These are phyloP conservation scores for Sclerotinia subarctica DNA, from an alignment of 2,329 filamentous ascomycete species.

Conservation along the genomic window DNA sequence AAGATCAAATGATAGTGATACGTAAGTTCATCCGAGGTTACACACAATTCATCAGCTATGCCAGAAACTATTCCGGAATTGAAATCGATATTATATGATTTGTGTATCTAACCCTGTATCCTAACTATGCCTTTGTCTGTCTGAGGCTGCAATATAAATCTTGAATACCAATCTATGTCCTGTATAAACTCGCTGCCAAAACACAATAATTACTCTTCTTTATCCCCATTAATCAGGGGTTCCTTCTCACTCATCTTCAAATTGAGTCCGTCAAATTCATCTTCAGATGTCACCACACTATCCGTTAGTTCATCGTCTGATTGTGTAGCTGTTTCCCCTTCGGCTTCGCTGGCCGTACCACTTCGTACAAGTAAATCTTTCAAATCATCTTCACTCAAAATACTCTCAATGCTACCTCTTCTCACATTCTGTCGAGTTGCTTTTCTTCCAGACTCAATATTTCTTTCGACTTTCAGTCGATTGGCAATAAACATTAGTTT, in stretches of 20 bases:
- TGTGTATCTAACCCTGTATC: neutral
- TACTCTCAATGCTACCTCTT: slow-evolving; percentile 55
- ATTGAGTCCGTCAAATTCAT: slow-evolving; percentile 26
- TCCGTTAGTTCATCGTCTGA: slow-evolving; percentile 37
- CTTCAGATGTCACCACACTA: slow-evolving; percentile 27
- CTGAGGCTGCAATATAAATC: neutral
- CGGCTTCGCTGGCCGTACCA: slow-evolving; percentile 31
- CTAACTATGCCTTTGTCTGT: neutral
- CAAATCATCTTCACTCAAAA: slow-evolving; percentile 60
- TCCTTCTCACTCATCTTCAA: slow-evolving; percentile 8
- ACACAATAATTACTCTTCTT: slow-evolving; percentile 2
- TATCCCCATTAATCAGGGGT: neutral
- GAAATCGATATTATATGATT: neutral
- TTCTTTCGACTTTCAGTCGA: slow-evolving; percentile 75
- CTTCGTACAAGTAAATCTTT: slow-evolving; percentile 44
- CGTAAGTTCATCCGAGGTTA: neutral
- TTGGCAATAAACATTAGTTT: slow-evolving; percentile 91
- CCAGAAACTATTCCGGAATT: neutral
- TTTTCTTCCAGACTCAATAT: slow-evolving; percentile 57
- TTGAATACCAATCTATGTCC: neutral
- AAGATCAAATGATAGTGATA: neutral
- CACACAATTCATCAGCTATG: neutral
- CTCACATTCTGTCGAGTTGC: slow-evolving; percentile 50
- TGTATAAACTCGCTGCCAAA: neutral
- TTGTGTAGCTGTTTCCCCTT: slow-evolving; percentile 39